A percentile compares a stretch with the other conserved stretches of the same genome.
Evolutionary conservation across 208 protist genomes (phyloP).

Genomic region (Strigomonas oncopelti): DNA sequence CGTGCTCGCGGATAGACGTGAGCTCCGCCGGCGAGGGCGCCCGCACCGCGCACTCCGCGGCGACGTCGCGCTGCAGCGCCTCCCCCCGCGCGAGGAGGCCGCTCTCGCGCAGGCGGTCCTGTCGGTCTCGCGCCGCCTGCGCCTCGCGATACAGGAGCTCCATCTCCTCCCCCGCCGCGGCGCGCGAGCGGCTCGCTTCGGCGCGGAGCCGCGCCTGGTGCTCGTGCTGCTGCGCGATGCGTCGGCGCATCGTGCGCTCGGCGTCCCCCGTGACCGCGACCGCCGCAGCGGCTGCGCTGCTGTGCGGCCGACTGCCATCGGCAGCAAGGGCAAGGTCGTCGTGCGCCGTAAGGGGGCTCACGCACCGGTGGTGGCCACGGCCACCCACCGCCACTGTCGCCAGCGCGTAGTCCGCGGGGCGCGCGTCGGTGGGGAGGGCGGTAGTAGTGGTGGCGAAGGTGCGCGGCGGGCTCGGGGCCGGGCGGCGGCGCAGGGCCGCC

Average conservation of each 20-base stretch:
- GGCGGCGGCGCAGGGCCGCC: background rate
- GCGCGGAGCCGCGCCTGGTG: background rate
- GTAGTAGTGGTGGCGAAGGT: no score
- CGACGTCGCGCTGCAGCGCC: background rate
- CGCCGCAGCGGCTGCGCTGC: no score
- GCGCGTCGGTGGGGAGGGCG: no score
- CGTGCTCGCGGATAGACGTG: slow-evolving; percentile 15
- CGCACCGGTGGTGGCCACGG: no score
- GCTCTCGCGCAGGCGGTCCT: background rate
- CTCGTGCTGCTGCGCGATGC: background rate
- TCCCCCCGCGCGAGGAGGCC: background rate
- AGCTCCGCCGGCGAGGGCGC: slow-evolving; percentile 7
- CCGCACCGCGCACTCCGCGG: background rate
- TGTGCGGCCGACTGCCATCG: no score
- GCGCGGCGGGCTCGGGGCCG: no score
- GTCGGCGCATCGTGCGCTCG: slow-evolving; percentile 1
- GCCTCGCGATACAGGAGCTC: background rate
- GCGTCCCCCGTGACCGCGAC: background rate
- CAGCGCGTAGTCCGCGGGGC: no score
- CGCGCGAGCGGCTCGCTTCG: background rate
- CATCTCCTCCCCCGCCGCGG: background rate
- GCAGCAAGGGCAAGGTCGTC: no score
- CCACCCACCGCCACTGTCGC: no score
- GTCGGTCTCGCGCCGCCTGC: background rate
- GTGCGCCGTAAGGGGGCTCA: no score